Evolutionary conservation across 768 basidiomycete species (phyloP), one percentile per base, ranked within the genome.

Genomic region (Phlebiopsis flavidoalba): DNA sequence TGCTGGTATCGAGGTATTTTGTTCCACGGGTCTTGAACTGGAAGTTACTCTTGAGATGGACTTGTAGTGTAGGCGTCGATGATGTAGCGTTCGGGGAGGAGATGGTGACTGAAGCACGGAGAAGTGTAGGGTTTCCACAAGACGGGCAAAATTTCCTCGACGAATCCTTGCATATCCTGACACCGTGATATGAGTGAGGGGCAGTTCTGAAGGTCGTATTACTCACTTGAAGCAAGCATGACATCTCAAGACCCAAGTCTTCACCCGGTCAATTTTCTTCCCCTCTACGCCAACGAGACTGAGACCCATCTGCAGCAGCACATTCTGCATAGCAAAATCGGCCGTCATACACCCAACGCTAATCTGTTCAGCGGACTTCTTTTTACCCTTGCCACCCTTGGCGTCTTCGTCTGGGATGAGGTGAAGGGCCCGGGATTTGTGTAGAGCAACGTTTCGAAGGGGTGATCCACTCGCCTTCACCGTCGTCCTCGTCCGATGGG

Each of bases 251-350:
- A 98, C 93, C 93, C 94, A 98, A 61, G 86, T 98, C 74, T 95
- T 94, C 26, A 98, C 87, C 67, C 85, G 90, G 64, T 89, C 83
- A 60, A 99, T 96, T 65, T 85, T 80, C 76, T 89, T 95, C 5
- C 97, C 97, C 63, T 95, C 93, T 7, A 91, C 83, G 8, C 94
- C 88, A 11, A 99, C 87, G 31, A 98, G 79, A 62, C 88, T 90
- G 63, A 99, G 75, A 0, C 91, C 91, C 91, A 98, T 95, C 72
- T 97, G 95, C 54, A 99, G 74, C 64, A 96, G 75, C 21, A 98
- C 93, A 68, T 99, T 99, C 75, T 99, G 97, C 87, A 99, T 97
- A 17, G 97, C 97, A 72, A 95, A 98, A 82, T 99, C 97, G 21
- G 92, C 92, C 8, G 97, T 98, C 91, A 98, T 94, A 71, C 95